Evolutionary conservation across 129 eudicot species (phyloP).

Genomic region (Chrysanthemum makinoi): DNA sequence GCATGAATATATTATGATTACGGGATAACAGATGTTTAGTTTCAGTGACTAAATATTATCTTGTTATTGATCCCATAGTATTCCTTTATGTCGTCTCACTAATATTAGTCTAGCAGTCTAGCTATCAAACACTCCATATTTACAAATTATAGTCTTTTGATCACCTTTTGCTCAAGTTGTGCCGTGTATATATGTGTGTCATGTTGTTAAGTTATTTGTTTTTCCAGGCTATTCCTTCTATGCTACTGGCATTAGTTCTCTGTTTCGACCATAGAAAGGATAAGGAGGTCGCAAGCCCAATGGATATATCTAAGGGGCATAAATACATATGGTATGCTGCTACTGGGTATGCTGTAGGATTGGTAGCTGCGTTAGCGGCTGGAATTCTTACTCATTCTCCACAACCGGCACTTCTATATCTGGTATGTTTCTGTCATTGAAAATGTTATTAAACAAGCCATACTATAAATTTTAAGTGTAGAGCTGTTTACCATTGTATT

Average conservation of each 20-base stretch:
- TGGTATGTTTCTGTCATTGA: constrained; percentile 47
- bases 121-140: not conserved
- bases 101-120: not conserved
- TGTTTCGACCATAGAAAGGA: constrained; percentile 82
- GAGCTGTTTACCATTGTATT: not conserved
- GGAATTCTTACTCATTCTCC: constrained; percentile 90
- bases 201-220: constrained; percentile 8
- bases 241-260: constrained; percentile 93
- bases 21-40: not conserved
- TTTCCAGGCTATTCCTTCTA: constrained; percentile 95
- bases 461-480: not conserved
- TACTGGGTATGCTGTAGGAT: constrained; percentile 79
- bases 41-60: not conserved
- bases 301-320: constrained; percentile 64
- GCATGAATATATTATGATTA: constrained; percentile 2
- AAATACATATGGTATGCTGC: constrained; percentile 86
- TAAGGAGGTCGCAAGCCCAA: constrained; percentile 41
- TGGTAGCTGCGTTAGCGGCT: constrained; percentile 77
- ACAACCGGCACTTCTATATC: constrained; percentile 95
- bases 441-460: not conserved
- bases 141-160: no score
- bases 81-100: no score
- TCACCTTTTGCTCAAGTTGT: no score
- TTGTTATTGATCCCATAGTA: not conserved
- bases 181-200: not conserved